Base-by-base conservation (phyloP, 2,329 filamentous ascomycete genomes). In the Niveomyces coronatus region DNA sequence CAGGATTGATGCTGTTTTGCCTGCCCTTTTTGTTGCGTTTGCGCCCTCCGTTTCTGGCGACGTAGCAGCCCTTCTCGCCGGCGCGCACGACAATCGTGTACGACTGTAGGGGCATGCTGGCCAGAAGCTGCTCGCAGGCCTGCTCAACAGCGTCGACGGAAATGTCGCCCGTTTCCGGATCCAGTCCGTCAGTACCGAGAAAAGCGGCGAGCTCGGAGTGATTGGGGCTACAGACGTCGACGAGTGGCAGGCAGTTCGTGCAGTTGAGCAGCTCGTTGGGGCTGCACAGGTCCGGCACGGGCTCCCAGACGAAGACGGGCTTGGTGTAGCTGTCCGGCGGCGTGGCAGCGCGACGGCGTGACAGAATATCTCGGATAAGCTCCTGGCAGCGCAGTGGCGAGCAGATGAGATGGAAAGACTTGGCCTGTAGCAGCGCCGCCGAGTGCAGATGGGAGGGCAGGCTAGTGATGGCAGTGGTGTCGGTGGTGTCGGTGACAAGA, bases 261-360 rank as follows among this genome's bases (percentile, higher is more conserved):
- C 70, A 76, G 51, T 78, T 77, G 9, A 79, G 64, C 19, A 80
- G 61, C 53, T 81, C 71, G 29, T 78, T 75, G 0, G 85, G 79
- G 0, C 74, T 80, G 57, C 88, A 95, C 1, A 85, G 70, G 58
- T 95, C 86, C 2, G 91, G 91, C 1, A 95, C 84, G 1, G 91
- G 91, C 56, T 98, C 91, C 89, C 89, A 98, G 37, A 96, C 76
- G 55, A 95, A 85, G 6, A 87, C 60, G 1, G 88, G 84, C 33
- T 73, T 71, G 1, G 64, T 51, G 47, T 66, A 67, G 9, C 51
- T 44, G 31, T 59, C 54, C 4, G 48, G 43, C 1, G 58, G 45
- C 11, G 49, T 44, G 17, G 62, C 45, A 8, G 60, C 60, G 50
- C 68, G 70, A 8, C 74, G 64, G 20, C 77, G 70, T 4, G 67